Percentiles rank a stretch among this genome's conserved stretches.
Conservation (phyloP, 2,329 filamentous ascomycete genomes). For the Xylaria sp. region DNA sequence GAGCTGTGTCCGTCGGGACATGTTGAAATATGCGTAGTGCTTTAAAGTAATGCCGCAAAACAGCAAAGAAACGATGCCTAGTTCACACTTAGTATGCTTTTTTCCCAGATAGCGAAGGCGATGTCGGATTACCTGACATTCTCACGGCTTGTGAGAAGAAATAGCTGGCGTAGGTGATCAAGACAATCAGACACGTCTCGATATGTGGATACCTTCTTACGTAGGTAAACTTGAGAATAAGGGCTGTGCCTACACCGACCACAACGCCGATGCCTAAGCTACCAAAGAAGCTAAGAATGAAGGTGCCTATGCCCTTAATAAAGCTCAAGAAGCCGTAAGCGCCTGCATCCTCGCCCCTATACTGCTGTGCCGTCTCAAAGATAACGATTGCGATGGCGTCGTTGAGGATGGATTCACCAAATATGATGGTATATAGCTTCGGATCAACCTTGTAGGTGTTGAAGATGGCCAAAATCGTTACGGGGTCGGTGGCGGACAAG, state of each 20-base stretch:
- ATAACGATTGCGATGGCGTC: constrained; percentile 98
- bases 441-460: constrained; percentile 99
- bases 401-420: constrained; percentile 97
- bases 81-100: constrained; percentile 18
- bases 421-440: constrained; percentile 98
- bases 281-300: constrained; percentile 95
- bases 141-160: constrained; percentile 97
- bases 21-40: constrained; percentile 99
- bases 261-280: constrained; percentile 89
- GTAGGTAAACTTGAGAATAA: constrained; percentile 94
- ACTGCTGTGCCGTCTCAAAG: constrained; percentile 96
- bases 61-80: constrained; percentile 93
- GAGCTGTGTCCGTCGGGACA: constrained; percentile 96
- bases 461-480: constrained; percentile 98
- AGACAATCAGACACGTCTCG: constrained; percentile 91
- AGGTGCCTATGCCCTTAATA: constrained; percentile 92
- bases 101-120: not conserved
- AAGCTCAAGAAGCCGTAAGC: constrained; percentile 83
- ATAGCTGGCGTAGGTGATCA: constrained; percentile 96
- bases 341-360: constrained; percentile 78
- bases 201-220: constrained; percentile 94
- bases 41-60: constrained; percentile 99
- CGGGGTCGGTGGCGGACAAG: constrained; percentile 94
- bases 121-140: constrained; percentile 81
- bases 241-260: constrained; percentile 86